These are phyloP conservation scores for Zanthoxylum bungeanum DNA, from an alignment of 345 rosid species.

Conservation along the genomic window DNA sequence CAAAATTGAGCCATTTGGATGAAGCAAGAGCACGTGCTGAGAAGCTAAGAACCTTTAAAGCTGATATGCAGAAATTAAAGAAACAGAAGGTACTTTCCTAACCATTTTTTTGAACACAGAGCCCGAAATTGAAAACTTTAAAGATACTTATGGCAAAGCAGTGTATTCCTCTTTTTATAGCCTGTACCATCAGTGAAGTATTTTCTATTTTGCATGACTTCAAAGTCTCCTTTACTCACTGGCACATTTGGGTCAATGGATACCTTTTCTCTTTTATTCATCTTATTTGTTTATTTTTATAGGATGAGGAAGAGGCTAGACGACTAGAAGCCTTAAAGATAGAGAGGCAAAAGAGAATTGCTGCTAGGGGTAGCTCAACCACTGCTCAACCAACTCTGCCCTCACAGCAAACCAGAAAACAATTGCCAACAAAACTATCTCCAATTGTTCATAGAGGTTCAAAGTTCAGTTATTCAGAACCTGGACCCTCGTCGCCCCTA, in stretches of 20 bases:
- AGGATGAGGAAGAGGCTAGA: constrained; percentile 79
- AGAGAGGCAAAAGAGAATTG: constrained; percentile 88
- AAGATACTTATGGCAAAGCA: not conserved
- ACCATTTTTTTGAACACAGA: not conserved
- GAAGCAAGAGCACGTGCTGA: constrained; percentile 97
- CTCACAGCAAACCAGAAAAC: constrained; percentile 51
- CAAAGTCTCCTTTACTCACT: not conserved
- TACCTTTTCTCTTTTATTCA: not conserved
- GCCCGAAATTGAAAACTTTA: not conserved
- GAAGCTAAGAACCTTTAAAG: constrained; percentile 79
- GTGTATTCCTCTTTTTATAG: constrained; percentile 2
- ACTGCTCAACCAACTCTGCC: constrained; percentile 41
- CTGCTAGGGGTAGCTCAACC: constrained; percentile 57
- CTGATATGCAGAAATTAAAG: constrained; percentile 93
- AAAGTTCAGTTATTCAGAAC: constrained; percentile 79
- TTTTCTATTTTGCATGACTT: not conserved
- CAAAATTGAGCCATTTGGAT: constrained; percentile 82
- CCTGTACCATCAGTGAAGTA: constrained; percentile 2
- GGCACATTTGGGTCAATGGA: constrained; percentile 1
- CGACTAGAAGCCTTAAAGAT: constrained; percentile 76
- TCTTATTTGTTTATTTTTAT: constrained; percentile 18
- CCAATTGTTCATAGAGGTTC: constrained; percentile 63
- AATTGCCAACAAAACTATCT: constrained; percentile 53
- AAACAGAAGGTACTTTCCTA: constrained; percentile 71
- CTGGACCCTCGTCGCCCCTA: constrained; percentile 68